phyloP scores from a whole-genome alignment of 164 flowering plant species.

The Berberis thunbergii region DNA sequence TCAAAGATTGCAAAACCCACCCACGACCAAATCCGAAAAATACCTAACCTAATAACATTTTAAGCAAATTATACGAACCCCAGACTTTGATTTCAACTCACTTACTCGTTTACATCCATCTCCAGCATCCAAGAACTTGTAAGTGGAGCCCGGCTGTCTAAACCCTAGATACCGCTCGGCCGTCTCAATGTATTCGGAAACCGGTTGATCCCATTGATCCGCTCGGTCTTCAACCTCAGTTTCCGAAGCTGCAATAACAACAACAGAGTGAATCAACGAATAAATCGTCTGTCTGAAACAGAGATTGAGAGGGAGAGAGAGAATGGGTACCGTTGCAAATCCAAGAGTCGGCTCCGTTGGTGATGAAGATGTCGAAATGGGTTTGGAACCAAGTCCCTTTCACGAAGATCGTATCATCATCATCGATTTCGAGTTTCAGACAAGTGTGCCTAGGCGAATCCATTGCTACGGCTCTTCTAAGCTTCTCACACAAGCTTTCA shows the following conservation, averaged over 20 bases:
- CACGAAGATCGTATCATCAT: slow-evolving; percentile 37
- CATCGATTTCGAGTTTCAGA: slow-evolving; percentile 42
- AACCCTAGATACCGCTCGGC: slow-evolving; percentile 75
- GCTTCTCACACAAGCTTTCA: too few species aligned
- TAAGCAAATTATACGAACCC: not conserved
- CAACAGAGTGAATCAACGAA: not conserved
- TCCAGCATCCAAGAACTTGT: slow-evolving; percentile 63
- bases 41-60: not conserved
- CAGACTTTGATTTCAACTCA: not conserved
- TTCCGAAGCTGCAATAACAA: slow-evolving; percentile 44
- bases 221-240: slow-evolving; percentile 73
- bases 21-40: not conserved
- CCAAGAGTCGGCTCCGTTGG: slow-evolving; percentile 71
- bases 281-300: not conserved
- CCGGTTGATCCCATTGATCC: slow-evolving; percentile 84
- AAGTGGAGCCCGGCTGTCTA: slow-evolving; percentile 76
- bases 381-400: slow-evolving; percentile 64
- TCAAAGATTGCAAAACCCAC: too few species aligned
- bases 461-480: not conserved
- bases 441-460: slow-evolving; percentile 45
- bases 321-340: slow-evolving; percentile 48
- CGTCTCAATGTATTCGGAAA: slow-evolving; percentile 55
- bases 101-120: slow-evolving; percentile 57
- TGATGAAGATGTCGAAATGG: slow-evolving; percentile 58
- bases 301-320: not conserved